Base-by-base conservation (phyloP, 495 filamentous ascomycete genomes). In the Penicillium salamii region DNA sequence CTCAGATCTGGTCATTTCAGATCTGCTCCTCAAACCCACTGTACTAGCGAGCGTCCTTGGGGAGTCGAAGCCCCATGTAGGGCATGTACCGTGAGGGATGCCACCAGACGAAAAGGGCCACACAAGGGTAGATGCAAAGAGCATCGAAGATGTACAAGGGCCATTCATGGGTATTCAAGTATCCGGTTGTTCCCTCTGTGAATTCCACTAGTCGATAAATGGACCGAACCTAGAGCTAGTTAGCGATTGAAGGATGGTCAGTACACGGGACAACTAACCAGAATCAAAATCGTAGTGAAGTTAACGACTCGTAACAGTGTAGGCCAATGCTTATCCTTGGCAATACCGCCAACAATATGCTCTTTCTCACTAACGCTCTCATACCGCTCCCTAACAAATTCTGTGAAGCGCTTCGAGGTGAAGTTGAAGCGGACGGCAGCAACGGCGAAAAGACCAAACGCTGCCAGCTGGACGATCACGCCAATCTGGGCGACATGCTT, bases 171-270 rank as follows among this genome's bases (percentile, higher is more conserved):
- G 39, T 61, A 37, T 84, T 60, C 24, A 78, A 41, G 37, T 72
- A 77, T 0, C 84, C 82, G 4, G 66, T 61, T 6, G 69, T 51
- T 0, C 82, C 83, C 65, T 80, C 67, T 0, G 72, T 49, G 50
- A 83, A 89, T 64, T 89, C 85, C 5, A 85, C 59, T 18, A 84
- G 63, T 32, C 85, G 74, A 55, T 85, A 86, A 14, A 87, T 49
- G 15, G 72, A 79, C 8, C 86, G 76, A 7, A 86, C 60, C 76
- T 79, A 21, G 26, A 17, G 21, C 3, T 6, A 12, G 31, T 55
- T 14, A 46, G 41, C 15, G 12, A 40, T 21, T 14, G 21, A 8
- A 31, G 6, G 19, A 17, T 3, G 6, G 23, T 7, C 4, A 15
- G 17, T 48, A 24, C 15, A 24, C 1, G 7, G 31, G 5, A 33